Evolutionary conservation across 2,329 filamentous ascomycete genomes (phyloP).

Genomic region (Stemphylium vesicarium): DNA sequence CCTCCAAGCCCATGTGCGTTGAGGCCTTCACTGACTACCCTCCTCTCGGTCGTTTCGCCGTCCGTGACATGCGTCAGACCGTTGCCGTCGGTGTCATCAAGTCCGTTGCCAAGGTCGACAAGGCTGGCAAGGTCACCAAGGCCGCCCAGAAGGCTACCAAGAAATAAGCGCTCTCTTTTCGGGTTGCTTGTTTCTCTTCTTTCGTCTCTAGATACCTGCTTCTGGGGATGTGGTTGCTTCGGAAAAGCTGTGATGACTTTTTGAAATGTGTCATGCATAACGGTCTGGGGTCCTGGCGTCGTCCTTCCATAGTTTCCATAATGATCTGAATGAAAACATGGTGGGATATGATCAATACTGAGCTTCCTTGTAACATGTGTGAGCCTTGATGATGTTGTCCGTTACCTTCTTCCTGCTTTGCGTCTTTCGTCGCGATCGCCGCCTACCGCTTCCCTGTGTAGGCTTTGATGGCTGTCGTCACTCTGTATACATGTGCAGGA

Average conservation of each 20-base stretch:
- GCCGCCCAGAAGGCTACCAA: constrained; percentile 51
- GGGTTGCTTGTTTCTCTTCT: constrained; percentile 43
- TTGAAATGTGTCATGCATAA: constrained; percentile 47
- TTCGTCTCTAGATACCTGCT: constrained; percentile 41
- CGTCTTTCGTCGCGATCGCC: too few species aligned
- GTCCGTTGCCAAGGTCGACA: constrained; percentile 57
- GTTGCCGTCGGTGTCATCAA: constrained; percentile 97
- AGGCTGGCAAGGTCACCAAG: constrained; percentile 61
- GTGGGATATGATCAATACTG: constrained; percentile 29
- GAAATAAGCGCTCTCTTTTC: constrained; percentile 48
- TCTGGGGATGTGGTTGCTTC: constrained; percentile 49
- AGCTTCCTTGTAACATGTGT: neutral
- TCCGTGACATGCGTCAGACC: constrained; percentile 90
- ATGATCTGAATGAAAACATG: constrained; percentile 49
- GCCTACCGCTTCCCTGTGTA: neutral
- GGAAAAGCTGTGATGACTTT: constrained; percentile 48
- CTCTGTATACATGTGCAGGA: too few species aligned
- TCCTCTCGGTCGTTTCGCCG: constrained; percentile 99
- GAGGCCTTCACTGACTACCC: constrained; percentile 99
- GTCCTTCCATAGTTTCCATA: constrained; percentile 50
- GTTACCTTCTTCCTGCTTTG: neutral
- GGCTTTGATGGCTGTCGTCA: too few species aligned
- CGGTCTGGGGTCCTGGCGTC: constrained; percentile 44
- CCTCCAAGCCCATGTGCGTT: constrained; percentile 99
- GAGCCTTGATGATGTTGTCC: neutral